Percentiles rank a stretch among this genome's conserved stretches.
phyloP scores from a whole-genome alignment of 176 grass and related monocot genomes.

The Pharus latifolius region DNA sequence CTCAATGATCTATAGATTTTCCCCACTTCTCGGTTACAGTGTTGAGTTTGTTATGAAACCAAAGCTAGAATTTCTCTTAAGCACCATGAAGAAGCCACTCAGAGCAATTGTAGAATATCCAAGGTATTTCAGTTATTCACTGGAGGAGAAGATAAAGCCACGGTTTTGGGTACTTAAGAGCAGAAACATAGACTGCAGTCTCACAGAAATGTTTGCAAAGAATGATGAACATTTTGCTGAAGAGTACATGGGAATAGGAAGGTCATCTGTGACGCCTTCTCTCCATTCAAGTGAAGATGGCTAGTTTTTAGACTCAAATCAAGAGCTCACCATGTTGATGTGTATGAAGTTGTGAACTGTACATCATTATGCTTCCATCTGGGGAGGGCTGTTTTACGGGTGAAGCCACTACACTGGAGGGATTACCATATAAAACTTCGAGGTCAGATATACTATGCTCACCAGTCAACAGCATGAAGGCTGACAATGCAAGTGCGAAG shows the following conservation, averaged over 20 bases:
- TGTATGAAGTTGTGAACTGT: neutral
- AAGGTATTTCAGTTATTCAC: conserved; percentile 87
- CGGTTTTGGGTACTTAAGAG: conserved; percentile 51
- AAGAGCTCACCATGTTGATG: neutral
- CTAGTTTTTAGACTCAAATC: conserved; percentile 9
- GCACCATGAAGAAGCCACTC: conserved; percentile 61
- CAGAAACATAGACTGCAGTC: conserved; percentile 52
- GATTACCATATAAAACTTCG: too few relatives aligned
- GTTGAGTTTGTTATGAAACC: conserved; percentile 63
- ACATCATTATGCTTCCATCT: neutral
- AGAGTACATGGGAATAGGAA: conserved; percentile 48
- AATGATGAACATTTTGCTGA: conserved; percentile 70
- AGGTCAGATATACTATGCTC: too few relatives aligned
- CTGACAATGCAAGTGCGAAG: neutral
- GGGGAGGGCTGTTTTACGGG: neutral
- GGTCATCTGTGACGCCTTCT: conserved; percentile 30
- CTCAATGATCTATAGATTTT: conserved; percentile 88
- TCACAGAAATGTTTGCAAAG: conserved; percentile 75
- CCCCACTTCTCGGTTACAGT: conserved; percentile 76
- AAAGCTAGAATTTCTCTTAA: conserved; percentile 71
- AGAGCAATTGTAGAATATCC: conserved; percentile 67
- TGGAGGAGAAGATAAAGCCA: conserved; percentile 68
- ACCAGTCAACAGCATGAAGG: neutral
- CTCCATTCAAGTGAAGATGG: neutral
- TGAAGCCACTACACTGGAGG: neutral